Base-by-base conservation (phyloP, 768 basidiomycete genomes). In the Agrocybe pediades region DNA sequence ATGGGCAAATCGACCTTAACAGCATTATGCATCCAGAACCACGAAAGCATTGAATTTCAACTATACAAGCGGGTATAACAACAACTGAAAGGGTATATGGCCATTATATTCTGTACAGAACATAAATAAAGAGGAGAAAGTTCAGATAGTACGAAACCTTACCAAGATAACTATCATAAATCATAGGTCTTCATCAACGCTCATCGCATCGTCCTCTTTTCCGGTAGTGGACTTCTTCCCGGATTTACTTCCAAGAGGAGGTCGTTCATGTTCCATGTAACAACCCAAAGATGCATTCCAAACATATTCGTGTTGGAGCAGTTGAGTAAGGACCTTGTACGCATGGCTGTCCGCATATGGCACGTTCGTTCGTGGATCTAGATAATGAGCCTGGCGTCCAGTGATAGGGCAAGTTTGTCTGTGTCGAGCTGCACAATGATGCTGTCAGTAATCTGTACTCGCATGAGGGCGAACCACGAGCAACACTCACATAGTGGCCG, bases 301-400 rank as follows among this genome's bases (percentile, higher is more conserved):
- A 6, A 83, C 74, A 65, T 83, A 93, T 44, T 86, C 82, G 58
- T 93, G 86, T 3, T 71, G 70, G 33, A 93, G 65, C 3, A 94
- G 57, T 27, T 70, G 74, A 24, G 84, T 84, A 45, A 96, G 74
- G 7, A 78, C 75, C 41, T 80, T 68, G 65, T 83, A 97, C 9
- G 88, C 92, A 19, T 71, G 70, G 13, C 80, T 65, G 52, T 87
- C 81, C 1, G 92, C 88, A 68, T 84, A 98, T 0, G 92, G 93
- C 6, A 90, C 85, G 9, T 84, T 84, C 0, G 88, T 87, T 39
- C 81, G 74, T 1, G 95, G 94, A 66, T 97, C 93, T 33, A 83
- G 65, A 64, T 98, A 98, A 41, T 73, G 80, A 0, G 93, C 94
- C 3, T 78, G 75, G 40, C 77, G 77, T 2, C 95, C 95, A 0